Percentiles rank a stretch among this genome's conserved stretches.
Evolutionary conservation across 345 rosid genomes (phyloP).

Genomic region (Bruguiera parviflora): DNA sequence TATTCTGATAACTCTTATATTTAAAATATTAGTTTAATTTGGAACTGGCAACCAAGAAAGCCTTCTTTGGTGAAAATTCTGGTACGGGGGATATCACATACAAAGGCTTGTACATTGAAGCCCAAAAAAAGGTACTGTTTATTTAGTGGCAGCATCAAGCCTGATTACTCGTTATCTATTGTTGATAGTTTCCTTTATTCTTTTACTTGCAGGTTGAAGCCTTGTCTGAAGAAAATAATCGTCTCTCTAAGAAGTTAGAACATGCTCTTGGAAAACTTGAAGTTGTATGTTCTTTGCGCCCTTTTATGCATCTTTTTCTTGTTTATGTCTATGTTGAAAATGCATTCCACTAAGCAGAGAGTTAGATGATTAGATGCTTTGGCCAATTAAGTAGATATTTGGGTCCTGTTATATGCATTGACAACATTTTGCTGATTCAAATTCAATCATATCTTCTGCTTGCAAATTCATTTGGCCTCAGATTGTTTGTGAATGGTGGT

Average conservation of each 20-base stretch:
- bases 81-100: slow-evolving; percentile 24
- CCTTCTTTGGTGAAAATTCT: slow-evolving; percentile 10
- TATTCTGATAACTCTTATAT: not conserved
- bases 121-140: slow-evolving; percentile 46
- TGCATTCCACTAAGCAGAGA: not conserved
- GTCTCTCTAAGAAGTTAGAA: slow-evolving; percentile 17
- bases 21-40: slow-evolving; percentile 5
- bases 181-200: not conserved
- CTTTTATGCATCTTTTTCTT: not conserved
- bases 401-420: not conserved
- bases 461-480: no score
- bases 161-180: not conserved
- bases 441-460: no score
- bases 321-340: not conserved
- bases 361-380: no score
- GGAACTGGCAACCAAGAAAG: slow-evolving; percentile 18
- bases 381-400: not conserved
- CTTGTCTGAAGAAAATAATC: slow-evolving; percentile 20
- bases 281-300: slow-evolving; percentile 16
- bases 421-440: not conserved
- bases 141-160: not conserved
- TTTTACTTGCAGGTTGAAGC: slow-evolving; percentile 24
- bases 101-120: slow-evolving; percentile 41
- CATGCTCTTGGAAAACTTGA: slow-evolving; percentile 22
- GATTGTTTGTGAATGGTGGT: no score